These are phyloP conservation scores for Paraconiothyrium brasiliense DNA, from an alignment of 2,329 filamentous ascomycete genomes.

Conservation along the genomic window DNA sequence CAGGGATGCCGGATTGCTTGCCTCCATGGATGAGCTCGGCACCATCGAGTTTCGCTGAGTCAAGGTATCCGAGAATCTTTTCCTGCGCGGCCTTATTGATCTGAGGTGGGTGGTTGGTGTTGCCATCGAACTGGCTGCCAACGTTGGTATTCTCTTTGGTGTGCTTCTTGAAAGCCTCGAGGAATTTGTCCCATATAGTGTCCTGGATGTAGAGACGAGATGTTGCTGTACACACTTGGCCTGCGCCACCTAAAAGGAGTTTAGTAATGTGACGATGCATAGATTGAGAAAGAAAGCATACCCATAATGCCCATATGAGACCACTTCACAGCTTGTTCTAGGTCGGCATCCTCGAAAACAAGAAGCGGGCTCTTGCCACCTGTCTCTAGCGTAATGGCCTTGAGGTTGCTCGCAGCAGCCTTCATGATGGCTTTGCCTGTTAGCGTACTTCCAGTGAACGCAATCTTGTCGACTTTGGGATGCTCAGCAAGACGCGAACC, in stretches of 20 bases:
- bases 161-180: conserved; percentile 64
- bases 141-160: conserved; percentile 13
- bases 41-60: conserved; percentile 72
- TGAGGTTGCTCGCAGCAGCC: conserved; percentile 67
- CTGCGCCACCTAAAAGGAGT: conserved; percentile 29
- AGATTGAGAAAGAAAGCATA: conserved; percentile 46
- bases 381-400: conserved; percentile 66
- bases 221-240: conserved; percentile 65
- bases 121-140: conserved; percentile 66
- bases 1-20: conserved; percentile 58
- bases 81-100: conserved; percentile 74
- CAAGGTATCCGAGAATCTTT: conserved; percentile 71
- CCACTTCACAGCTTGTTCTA: conserved; percentile 68
- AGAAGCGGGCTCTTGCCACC: conserved; percentile 64
- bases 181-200: conserved; percentile 66
- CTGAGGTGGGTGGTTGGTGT: conserved; percentile 64
- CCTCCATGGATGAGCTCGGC: conserved; percentile 70
- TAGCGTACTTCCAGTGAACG: conserved; percentile 76
- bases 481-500: conserved; percentile 71
- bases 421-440: conserved; percentile 78
- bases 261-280: not conserved
- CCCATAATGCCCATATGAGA: conserved; percentile 65
- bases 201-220: conserved; percentile 63
- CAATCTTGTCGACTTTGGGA: conserved; percentile 73
- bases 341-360: conserved; percentile 63